phyloP scores from a whole-genome alignment of 2,329 filamentous ascomycete genomes.

The Pseudopithomyces chartarum region DNA sequence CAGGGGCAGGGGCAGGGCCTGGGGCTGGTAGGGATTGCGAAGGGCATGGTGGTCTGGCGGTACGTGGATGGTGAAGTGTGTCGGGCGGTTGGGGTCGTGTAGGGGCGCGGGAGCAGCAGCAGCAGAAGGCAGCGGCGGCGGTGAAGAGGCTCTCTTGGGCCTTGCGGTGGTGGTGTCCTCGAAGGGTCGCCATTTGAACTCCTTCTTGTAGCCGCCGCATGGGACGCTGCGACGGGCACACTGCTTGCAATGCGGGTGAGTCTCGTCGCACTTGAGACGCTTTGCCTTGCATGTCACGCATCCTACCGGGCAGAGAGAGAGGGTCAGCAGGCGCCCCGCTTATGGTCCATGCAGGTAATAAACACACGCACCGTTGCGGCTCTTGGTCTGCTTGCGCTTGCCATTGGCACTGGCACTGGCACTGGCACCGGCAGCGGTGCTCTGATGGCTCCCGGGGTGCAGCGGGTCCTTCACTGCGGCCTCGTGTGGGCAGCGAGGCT shows the following conservation, averaged over 20 bases:
- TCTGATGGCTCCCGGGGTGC: slow-evolving; percentile 22
- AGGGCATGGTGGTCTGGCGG: slow-evolving; percentile 11
- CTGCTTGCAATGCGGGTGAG: slow-evolving; percentile 70
- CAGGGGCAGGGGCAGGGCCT: slow-evolving; percentile 15
- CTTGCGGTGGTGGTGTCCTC: slow-evolving; percentile 62
- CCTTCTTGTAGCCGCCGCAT: slow-evolving; percentile 75
- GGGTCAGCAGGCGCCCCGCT: slow-evolving; percentile 14
- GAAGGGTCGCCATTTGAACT: slow-evolving; percentile 76
- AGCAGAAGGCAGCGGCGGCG: slow-evolving; percentile 1
- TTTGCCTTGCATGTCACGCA: slow-evolving; percentile 77
- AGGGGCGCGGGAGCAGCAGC: background rate
- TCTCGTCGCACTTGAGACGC: slow-evolving; percentile 75
- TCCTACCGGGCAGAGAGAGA: slow-evolving; percentile 50
- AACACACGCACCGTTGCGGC: slow-evolving; percentile 68
- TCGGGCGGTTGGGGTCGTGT: background rate
- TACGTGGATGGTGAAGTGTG: background rate
- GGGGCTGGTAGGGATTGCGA: slow-evolving; percentile 18
- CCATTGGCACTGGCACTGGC: slow-evolving; percentile 46
- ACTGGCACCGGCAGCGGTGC: too few species aligned
- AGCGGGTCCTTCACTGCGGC: slow-evolving; percentile 27
- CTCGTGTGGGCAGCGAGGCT: slow-evolving; percentile 24
- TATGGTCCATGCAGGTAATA: background rate
- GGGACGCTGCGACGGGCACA: slow-evolving; percentile 67
- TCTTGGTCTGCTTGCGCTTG: slow-evolving; percentile 76
- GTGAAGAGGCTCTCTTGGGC: slow-evolving; percentile 48